Evolutionary conservation across 768 basidiomycete genomes (phyloP), one percentile per base, ranked within the genome.

Genomic region (Holtermannia corniformis): DNA sequence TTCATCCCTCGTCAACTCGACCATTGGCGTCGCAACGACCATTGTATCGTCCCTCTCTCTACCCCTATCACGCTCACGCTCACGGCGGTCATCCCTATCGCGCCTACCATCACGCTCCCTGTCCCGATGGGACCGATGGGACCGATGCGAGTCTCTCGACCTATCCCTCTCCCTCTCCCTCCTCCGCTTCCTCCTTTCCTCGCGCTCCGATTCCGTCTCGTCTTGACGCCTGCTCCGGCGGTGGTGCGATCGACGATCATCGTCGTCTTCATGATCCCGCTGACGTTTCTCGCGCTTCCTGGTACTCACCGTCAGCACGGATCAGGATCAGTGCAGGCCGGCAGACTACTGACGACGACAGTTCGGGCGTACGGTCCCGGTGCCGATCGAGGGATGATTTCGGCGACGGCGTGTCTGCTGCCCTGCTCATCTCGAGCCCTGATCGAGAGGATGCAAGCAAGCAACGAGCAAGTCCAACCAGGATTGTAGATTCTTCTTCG

Each of bases 231-330:
- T n/a, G n/a, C n/a, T n/a, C n/a, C 50, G 32, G 19, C 57, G 21
- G 40, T 32, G 41, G 55, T 77, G 74, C 24, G 43, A 26, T 41
- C 76, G 68, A 52, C 51, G 50, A 45, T 54, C 58, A 49, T 56
- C 54, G 57, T 52, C 54, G 41, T 77, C 78, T 54, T 71, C 69
- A 57, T 75, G 72, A 75, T 75, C 63, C 80, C 82, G 57, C 79
- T 77, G 67, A 62, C 76, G 71, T 19, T 74, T 77, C 56, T 79
- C 80, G 57, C 78, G 79, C 50, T 77, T 60, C 50, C 64, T 65
- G 42, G 24, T 0, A 41, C 16, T 2, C 20, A 43, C 26, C 13
- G 52, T 19, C 23, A 48, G n/a, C 37, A 47, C 25, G 7, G 47
- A 19, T 41, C 41, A 46, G 25, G 11, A 27, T 22, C 21, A 13